A percentile compares a stretch with the other conserved stretches of the same genome.
phyloP scores from a whole-genome alignment of 73 alveolate genomes.

The Symbiodinium natans region DNA sequence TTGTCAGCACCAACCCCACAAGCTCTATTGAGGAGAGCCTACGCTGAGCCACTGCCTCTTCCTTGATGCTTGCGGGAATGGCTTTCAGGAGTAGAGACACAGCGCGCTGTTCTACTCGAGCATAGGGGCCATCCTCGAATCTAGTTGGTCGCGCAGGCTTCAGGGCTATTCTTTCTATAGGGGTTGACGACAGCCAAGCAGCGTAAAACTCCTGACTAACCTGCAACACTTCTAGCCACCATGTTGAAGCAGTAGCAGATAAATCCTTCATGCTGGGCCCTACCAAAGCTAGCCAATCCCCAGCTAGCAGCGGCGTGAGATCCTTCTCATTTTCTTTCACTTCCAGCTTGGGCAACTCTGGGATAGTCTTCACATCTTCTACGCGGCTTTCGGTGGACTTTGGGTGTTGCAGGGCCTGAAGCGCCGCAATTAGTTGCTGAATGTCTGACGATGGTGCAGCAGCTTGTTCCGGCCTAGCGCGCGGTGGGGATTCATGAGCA shows the following conservation, averaged over 20 bases:
- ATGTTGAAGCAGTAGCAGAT: background rate
- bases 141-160: background rate
- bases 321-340: background rate
- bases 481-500: background rate
- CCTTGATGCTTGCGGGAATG: background rate
- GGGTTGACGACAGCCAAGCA: background rate
- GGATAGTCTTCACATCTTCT: background rate
- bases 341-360: background rate
- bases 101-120: background rate
- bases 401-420: background rate
- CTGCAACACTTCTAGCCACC: background rate
- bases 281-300: background rate
- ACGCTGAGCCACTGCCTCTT: background rate
- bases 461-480: background rate
- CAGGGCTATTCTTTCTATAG: background rate
- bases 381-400: background rate
- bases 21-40: background rate
- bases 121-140: background rate
- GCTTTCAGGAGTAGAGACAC: background rate
- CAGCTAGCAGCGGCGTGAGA: background rate
- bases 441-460: background rate
- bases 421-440: background rate
- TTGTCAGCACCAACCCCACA: background rate
- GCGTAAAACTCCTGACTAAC: background rate
- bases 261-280: background rate